phyloP scores from a whole-genome alignment of 106 monocot species.

The Allium cepa region DNA sequence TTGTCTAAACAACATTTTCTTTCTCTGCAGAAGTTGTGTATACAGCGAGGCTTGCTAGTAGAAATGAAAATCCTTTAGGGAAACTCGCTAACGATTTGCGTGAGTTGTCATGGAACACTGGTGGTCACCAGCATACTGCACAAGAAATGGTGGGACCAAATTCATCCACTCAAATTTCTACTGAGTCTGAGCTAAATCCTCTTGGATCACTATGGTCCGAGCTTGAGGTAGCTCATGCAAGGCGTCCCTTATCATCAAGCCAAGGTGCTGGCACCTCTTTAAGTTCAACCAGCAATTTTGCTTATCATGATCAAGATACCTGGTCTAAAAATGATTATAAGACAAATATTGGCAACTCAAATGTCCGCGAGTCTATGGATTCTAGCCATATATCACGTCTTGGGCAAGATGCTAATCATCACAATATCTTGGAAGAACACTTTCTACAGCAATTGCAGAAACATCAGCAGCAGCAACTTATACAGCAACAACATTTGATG shows the following conservation, averaged over 20 bases:
- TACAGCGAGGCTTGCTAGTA: slow-evolving; percentile 41
- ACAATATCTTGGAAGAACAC: slow-evolving; percentile 47
- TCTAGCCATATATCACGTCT: slow-evolving; percentile 25
- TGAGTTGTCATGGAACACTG: slow-evolving; percentile 11
- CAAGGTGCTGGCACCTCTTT: slow-evolving; percentile 15
- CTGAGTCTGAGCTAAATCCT: slow-evolving; percentile 53
- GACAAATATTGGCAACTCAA: slow-evolving; percentile 14
- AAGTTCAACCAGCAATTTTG: slow-evolving; percentile 7
- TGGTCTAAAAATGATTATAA: slow-evolving; percentile 29
- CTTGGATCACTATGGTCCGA: slow-evolving; percentile 80
- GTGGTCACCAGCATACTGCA: slow-evolving; percentile 20
- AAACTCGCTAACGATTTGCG: slow-evolving; percentile 12
- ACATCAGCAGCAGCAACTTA: slow-evolving; percentile 26
- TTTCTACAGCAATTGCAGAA: slow-evolving; percentile 58
- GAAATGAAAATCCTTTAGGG: slow-evolving; percentile 18
- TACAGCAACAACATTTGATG: slow-evolving; percentile 30
- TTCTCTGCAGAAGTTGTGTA: slow-evolving; percentile 60
- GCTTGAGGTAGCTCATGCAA: slow-evolving; percentile 49
- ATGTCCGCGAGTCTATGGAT: slow-evolving; percentile 31
- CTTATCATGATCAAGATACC: slow-evolving; percentile 14
- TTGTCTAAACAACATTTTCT: not conserved
- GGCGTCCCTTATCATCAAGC: slow-evolving; percentile 69
- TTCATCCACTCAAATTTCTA: slow-evolving; percentile 11
- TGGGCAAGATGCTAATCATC: slow-evolving; percentile 33
- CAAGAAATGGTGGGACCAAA: slow-evolving; percentile 26